Evolutionary conservation across 2,329 filamentous ascomycete genomes (phyloP), one percentile per base, ranked within the genome.

Genomic region (Ceratocystis harringtonii): DNA sequence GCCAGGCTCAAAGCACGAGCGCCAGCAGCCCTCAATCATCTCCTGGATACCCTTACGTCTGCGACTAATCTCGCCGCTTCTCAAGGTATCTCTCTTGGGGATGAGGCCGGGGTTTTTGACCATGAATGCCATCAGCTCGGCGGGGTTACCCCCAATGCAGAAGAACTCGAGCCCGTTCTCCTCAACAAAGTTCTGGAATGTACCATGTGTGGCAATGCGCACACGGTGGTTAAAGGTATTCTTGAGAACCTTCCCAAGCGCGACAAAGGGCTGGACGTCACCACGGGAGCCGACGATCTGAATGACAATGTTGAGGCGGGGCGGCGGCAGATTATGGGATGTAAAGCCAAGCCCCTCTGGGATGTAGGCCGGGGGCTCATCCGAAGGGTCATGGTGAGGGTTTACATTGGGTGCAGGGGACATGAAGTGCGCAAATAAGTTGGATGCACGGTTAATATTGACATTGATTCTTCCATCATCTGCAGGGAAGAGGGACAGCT

Each of bases 21-120:
- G 80, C 92, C 91, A 96, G 71, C 89, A 94, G 0, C 91, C 90
- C 28, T 87, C 78, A n/a, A 96, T 77, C 68, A 94, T 92, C 68
- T 90, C 82, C 67, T 85, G 84, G 68, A 95, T 90, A 17, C 87
- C 88, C 68, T 82, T 84, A 36, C 90, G 81, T 36, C 89, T 80
- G 73, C 86, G 87, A 52, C 82, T 85, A 62, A 95, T 83, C 72
- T 94, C 90, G 6, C 90, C 90, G 69, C 81, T 88, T 67, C 84
- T 85, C 61, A 95, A 75, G 0, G 88, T 85, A 61, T 92, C 86
- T 67, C 92, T 83, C 0, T 87, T 87, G 1, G 90, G 90, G 86
- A 95, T 90, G 41, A 95, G 77, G 0, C 90, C 89, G 0, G 90
- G 89, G 70, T 94, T 88, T 74, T 92, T 92, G 58, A 94, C 90